A percentile compares a stretch with the other conserved stretches of the same genome.
phyloP scores from a whole-genome alignment of 1,284 basidiomycete species.

The Microbotryum violaceum region DNA sequence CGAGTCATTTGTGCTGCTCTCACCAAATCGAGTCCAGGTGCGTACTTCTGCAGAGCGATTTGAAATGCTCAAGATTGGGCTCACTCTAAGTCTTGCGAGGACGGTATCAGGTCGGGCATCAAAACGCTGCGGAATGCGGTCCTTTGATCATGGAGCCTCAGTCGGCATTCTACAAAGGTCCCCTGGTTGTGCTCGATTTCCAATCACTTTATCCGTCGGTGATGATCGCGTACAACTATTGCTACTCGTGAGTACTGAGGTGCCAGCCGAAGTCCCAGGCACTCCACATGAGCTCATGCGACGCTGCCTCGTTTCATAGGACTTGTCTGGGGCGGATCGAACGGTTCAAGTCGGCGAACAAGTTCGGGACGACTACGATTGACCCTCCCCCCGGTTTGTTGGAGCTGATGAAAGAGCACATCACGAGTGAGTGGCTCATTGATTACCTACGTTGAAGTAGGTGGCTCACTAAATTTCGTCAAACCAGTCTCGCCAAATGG shows the following conservation, averaged over 20 bases:
- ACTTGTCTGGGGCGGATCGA: constrained; percentile 86
- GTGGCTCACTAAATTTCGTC: constrained; percentile 16
- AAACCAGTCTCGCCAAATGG: constrained; percentile 81
- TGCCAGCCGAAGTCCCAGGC: background rate
- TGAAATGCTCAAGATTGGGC: background rate
- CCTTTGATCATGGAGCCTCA: constrained; percentile 91
- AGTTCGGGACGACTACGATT: constrained; percentile 72
- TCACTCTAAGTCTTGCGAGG: background rate
- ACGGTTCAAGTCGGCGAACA: constrained; percentile 76
- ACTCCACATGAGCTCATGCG: background rate
- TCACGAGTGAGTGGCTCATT: constrained; percentile 53
- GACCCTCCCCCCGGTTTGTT: constrained; percentile 62
- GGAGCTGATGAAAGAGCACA: constrained; percentile 60
- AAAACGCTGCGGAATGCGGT: constrained; percentile 92
- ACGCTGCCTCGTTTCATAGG: constrained; percentile 39
- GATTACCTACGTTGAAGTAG: background rate
- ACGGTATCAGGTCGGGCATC: constrained; percentile 67
- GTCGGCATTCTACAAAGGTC: constrained; percentile 86
- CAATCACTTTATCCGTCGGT: constrained; percentile 92
- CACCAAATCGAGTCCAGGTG: constrained; percentile 75
- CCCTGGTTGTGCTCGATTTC: constrained; percentile 87
- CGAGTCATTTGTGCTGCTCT: constrained; percentile 79
- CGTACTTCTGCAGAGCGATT: constrained; percentile 34
- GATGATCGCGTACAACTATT: constrained; percentile 98
- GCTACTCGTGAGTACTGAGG: constrained; percentile 48